Conservation (phyloP, 495 filamentous ascomycete species). For the Neurospora sp. region DNA sequence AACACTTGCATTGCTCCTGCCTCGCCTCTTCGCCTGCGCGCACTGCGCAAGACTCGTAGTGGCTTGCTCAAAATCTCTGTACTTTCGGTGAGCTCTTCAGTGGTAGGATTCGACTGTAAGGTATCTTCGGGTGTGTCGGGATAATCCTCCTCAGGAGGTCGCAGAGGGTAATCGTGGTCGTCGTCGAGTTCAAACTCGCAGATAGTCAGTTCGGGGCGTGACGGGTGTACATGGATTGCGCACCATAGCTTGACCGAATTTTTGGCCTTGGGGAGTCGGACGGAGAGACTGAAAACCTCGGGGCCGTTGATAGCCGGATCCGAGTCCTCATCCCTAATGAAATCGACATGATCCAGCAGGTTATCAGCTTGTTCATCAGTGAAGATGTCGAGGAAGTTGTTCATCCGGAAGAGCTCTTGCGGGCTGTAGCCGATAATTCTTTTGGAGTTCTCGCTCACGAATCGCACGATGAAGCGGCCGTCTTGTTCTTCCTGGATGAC, state of each 20-base stretch:
- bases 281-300: constrained; percentile 73
- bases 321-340: constrained; percentile 67
- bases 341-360: constrained; percentile 78
- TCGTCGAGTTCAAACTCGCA: constrained; percentile 92
- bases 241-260: constrained; percentile 70
- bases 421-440: constrained; percentile 72
- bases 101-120: constrained; percentile 53
- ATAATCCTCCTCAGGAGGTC: constrained; percentile 43
- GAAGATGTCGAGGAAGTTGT: constrained; percentile 71
- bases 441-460: constrained; percentile 81
- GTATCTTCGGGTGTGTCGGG: constrained; percentile 64
- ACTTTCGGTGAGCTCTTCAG: constrained; percentile 63
- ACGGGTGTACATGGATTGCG: constrained; percentile 64
- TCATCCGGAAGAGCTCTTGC: constrained; percentile 61
- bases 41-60: constrained; percentile 67
- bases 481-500: constrained; percentile 64
- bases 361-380: constrained; percentile 74
- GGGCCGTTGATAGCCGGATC: constrained; percentile 68
- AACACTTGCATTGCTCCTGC: constrained; percentile 90
- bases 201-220: constrained; percentile 61
- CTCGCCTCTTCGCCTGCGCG: constrained; percentile 67
- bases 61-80: constrained; percentile 68
- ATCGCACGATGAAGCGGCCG: constrained; percentile 57
- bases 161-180: constrained; percentile 61
- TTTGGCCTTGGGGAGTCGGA: constrained; percentile 41